Evolutionary conservation across 2,329 filamentous ascomycete genomes (phyloP).

Genomic region (Epichloe sibirici): DNA sequence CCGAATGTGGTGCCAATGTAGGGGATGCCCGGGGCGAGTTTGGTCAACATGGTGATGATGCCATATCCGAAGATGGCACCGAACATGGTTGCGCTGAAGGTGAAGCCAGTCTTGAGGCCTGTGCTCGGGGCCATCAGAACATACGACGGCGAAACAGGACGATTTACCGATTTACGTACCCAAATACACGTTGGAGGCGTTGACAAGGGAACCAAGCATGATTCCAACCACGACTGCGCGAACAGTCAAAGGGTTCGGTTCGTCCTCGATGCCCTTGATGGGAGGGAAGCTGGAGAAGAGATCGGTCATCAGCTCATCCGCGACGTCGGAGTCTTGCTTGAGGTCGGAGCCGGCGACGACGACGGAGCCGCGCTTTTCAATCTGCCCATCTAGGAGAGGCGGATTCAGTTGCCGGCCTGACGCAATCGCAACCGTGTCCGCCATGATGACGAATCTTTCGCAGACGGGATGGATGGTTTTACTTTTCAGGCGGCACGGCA

Average conservation of each 20-base stretch:
- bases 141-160: too few relatives aligned
- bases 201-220: constrained; percentile 45
- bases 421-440: background rate
- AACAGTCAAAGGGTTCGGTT: constrained; percentile 38
- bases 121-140: background rate
- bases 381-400: background rate
- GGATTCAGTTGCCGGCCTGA: background rate
- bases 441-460: background rate
- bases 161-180: constrained; percentile 21
- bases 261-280: constrained; percentile 28
- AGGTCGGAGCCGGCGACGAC: constrained; percentile 15
- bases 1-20: constrained; percentile 43
- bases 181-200: constrained; percentile 50
- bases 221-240: constrained; percentile 43
- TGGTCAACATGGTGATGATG: constrained; percentile 41
- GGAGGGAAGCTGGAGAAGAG: constrained; percentile 30
- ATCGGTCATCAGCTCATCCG: constrained; percentile 20
- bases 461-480: too few relatives aligned
- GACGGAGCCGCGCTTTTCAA: constrained; percentile 14
- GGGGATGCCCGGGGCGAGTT: constrained; percentile 34
- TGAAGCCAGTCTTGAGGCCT: constrained; percentile 41
- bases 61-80: constrained; percentile 48
- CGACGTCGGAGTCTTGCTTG: constrained; percentile 16
- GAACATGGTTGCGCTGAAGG: constrained; percentile 35
- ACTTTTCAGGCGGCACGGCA: too few relatives aligned